phyloP scores from a whole-genome alignment of 106 monocot species.

The Alisma plantagoaquatica region DNA sequence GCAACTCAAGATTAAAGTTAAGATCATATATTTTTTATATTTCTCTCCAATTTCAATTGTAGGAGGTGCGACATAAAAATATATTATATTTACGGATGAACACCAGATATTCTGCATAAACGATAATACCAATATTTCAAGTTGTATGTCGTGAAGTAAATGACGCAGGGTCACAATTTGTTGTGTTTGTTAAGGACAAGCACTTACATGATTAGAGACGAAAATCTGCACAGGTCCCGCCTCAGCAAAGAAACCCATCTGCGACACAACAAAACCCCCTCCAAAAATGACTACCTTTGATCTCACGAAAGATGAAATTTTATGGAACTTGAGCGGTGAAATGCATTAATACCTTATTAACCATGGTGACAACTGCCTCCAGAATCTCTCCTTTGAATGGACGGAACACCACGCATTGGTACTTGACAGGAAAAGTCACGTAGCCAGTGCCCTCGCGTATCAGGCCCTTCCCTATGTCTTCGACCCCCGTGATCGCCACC shows the following conservation, averaged over 20 bases:
- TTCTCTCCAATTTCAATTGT: too few relatives aligned
- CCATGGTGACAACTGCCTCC: constrained; percentile 94
- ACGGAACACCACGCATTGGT: constrained; percentile 92
- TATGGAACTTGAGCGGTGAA: too few relatives aligned
- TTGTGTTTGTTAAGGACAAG: not conserved
- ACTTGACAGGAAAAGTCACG: constrained; percentile 98
- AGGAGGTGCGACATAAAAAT: too few relatives aligned
- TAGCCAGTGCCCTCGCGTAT: constrained; percentile 96
- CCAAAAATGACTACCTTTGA: not conserved
- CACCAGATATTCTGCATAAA: too few relatives aligned
- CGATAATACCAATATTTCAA: too few relatives aligned
- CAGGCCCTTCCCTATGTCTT: constrained; percentile 84
- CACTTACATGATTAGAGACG: constrained; percentile 90
- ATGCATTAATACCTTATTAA: constrained; percentile 58
- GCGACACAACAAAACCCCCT: constrained; percentile 1
- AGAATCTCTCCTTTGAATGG: constrained; percentile 94
- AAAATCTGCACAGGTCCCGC: constrained; percentile 96
- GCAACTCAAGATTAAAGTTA: too few relatives aligned
- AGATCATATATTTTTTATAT: too few relatives aligned
- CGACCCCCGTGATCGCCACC: constrained; percentile 86
- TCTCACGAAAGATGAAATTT: too few relatives aligned
- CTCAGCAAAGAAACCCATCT: constrained; percentile 99
- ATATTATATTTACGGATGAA: too few relatives aligned
- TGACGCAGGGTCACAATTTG: too few relatives aligned
- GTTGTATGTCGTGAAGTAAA: too few relatives aligned